Conservation (phyloP, 176 grass and related monocot genomes). For the Luzula sylvatica region DNA sequence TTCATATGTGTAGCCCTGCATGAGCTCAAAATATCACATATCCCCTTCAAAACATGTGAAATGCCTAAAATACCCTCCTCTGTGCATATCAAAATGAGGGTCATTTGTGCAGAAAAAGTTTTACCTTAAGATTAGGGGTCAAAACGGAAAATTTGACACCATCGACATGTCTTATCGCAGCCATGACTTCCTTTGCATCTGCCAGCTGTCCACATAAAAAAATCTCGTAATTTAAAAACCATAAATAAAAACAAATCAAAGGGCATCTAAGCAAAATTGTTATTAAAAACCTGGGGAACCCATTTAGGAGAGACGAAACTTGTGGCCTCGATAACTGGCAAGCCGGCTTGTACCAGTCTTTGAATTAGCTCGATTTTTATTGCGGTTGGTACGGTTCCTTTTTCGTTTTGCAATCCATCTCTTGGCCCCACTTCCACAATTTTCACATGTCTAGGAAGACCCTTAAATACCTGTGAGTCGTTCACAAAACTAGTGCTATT, state of each 20-base stretch:
- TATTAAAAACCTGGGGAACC: conserved; percentile 95
- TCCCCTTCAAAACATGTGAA: background rate
- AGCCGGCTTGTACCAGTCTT: conserved; percentile 53
- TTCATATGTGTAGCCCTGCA: background rate
- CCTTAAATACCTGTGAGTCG: conserved; percentile 48
- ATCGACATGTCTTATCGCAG: conserved; percentile 49
- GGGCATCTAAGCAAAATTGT: no score
- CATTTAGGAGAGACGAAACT: conserved; percentile 96
- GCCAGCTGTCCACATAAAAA: conserved; percentile 35
- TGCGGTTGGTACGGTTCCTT: conserved; percentile 45
- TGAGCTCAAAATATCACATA: background rate
- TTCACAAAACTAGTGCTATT: background rate
- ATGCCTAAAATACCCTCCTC: background rate
- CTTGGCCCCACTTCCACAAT: conserved; percentile 90
- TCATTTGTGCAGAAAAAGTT: no score
- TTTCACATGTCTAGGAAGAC: conserved; percentile 47
- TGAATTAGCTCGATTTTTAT: conserved; percentile 75
- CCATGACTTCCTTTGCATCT: conserved; percentile 83
- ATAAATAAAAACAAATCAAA: background rate
- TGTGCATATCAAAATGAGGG: no score
- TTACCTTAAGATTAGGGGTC: conserved; percentile 85
- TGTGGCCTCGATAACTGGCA: conserved; percentile 77
- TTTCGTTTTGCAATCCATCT: conserved; percentile 94
- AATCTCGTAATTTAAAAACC: background rate
- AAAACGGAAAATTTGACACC: conserved; percentile 59